Conservation (phyloP, 2,329 filamentous ascomycete genomes). For the Calonectria hongkongensis region DNA sequence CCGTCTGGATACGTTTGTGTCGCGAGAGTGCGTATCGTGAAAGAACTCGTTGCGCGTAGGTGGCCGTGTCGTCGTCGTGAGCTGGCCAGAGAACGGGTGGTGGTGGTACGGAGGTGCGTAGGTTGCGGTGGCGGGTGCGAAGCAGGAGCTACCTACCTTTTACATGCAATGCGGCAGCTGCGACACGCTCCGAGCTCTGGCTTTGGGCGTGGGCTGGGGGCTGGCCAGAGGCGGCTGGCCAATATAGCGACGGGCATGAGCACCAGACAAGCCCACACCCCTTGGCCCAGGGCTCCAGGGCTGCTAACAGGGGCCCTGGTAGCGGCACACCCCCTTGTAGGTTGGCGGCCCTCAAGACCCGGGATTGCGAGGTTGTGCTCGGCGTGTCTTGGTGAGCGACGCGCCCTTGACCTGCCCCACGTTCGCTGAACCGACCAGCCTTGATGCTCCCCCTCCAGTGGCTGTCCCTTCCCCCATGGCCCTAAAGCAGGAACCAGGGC, state of each 20-base stretch:
- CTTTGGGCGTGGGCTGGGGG: constrained; percentile 25
- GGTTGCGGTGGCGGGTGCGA: constrained; percentile 32
- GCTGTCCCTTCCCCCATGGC: constrained; percentile 17
- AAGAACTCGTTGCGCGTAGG: constrained; percentile 17
- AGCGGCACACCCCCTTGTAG: constrained; percentile 31
- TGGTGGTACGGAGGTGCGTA: constrained; percentile 31
- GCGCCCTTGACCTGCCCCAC: constrained; percentile 28
- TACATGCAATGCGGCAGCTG: constrained; percentile 35
- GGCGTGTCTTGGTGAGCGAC: constrained; percentile 17
- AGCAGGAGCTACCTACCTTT: constrained; percentile 41
- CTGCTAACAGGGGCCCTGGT: constrained; percentile 25
- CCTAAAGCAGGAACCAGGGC: constrained; percentile 45
- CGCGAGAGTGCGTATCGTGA: constrained; percentile 2
- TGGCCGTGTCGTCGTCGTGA: constrained; percentile 22
- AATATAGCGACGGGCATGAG: constrained; percentile 41
- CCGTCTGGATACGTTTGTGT: background rate
- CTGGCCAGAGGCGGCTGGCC: constrained; percentile 41
- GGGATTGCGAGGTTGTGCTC: constrained; percentile 20
- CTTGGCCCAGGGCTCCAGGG: constrained; percentile 25
- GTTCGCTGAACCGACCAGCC: constrained; percentile 3
- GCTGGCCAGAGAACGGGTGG: constrained; percentile 10
- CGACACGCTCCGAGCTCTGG: constrained; percentile 36
- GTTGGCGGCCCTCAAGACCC: constrained; percentile 24
- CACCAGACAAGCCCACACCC: constrained; percentile 36
- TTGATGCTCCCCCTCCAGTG: constrained; percentile 24